Evolutionary conservation across 805 yeast species (phyloP), one percentile per base, ranked within the genome.

Genomic region (Candida railenensis): DNA sequence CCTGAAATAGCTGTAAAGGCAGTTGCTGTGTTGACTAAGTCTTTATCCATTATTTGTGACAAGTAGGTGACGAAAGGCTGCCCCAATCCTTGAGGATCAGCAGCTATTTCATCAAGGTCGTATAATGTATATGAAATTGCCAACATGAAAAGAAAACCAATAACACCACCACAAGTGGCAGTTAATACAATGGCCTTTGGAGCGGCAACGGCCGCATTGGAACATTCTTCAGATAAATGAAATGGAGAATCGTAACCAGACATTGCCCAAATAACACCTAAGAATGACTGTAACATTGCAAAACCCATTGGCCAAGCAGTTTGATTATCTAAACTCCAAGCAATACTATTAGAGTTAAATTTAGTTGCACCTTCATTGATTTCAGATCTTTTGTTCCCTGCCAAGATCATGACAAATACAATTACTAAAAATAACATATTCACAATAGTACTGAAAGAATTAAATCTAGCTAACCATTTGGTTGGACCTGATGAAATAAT

Each of bases 191-290:
- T 83, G 22, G 87, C 87, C 48, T 74, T 72, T n/a, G 89, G 89
- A 8, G 84, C 81, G 3, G 86, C 87, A 12, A 69, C 63, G 32
- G 78, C 67, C 4, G 88, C 86, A 57, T 83, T 82, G 43, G 82
- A 66, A 53, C 85, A 79, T 56, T 85, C 90, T 64, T 84, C 91
- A n/a, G 87, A 74, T 49, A 85, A 67, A 56, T 85, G 89, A 69
- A 83, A 85, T 0, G 89, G 87, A 19, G 87, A 80, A 58, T 85
- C 89, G 57, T 82, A 85, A 20, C 89, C 89, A 39, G 85, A 76
- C 88, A 85, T 83, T 34, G 85, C 80, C 85, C 85, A 81, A 48
- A 80, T 78, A 33, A 77, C 83, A n/a, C 85, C 82, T 56, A 80
- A 59, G 62, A 81, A 81, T 3, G 81, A 69, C 73, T 80, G 71